Percentiles rank a stretch among this genome's conserved stretches.
Evolutionary conservation across 2,329 filamentous ascomycete species (phyloP).

Genomic region (Coniosporium tulheliwenetii): DNA sequence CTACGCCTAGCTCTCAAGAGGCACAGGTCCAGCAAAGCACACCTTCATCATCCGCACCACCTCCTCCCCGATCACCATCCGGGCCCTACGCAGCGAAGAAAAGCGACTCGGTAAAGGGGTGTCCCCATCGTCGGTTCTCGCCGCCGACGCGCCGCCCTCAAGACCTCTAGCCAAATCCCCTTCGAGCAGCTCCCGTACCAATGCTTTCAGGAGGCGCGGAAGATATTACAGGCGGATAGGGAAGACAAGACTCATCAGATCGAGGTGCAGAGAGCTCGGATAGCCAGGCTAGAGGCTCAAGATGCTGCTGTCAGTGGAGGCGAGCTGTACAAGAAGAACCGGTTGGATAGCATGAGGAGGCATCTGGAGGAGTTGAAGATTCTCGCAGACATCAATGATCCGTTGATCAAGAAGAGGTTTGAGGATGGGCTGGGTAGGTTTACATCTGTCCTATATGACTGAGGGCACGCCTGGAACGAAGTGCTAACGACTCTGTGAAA

Average conservation of each 20-base stretch:
- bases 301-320: conserved; percentile 7
- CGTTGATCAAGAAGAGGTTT: conserved; percentile 79
- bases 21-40: conserved; percentile 16
- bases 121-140: conserved; percentile 66
- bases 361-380: conserved; percentile 73
- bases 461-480: neutral
- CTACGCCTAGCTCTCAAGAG: conserved; percentile 26
- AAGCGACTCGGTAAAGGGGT: conserved; percentile 51
- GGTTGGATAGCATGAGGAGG: conserved; percentile 52
- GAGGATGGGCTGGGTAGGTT: conserved; percentile 74
- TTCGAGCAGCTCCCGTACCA: conserved; percentile 95
- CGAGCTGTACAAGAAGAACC: conserved; percentile 39
- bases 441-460: neutral
- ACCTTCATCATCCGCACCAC: neutral
- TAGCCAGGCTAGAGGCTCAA: conserved; percentile 49
- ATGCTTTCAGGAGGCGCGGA: conserved; percentile 91
- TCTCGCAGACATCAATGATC: conserved; percentile 86
- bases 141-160: conserved; percentile 47
- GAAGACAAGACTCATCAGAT: conserved; percentile 67
- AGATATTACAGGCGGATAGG: conserved; percentile 65
- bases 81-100: conserved; percentile 48
- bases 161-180: conserved; percentile 48
- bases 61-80: conserved; percentile 48
- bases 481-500: conserved; percentile 21
- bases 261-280: conserved; percentile 47